Evolutionary conservation across 805 yeast genomes (phyloP).

Genomic region (Wickerhamomyces sydowiorum): DNA sequence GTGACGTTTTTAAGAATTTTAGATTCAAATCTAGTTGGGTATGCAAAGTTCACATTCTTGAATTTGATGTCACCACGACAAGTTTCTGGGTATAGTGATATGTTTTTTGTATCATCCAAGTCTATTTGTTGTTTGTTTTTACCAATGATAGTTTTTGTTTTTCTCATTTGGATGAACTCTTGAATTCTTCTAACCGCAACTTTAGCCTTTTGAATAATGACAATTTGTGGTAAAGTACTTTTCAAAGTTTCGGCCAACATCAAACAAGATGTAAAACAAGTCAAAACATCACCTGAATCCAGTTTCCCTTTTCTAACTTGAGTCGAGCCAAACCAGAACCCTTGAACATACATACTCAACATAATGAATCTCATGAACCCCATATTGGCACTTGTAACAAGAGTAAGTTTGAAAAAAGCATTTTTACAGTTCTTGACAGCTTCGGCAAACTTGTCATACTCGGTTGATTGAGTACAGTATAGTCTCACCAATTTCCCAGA

Average conservation of each 20-base stretch:
- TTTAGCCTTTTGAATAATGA: slow-evolving; percentile 62
- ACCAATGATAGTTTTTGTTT: slow-evolving; percentile 5
- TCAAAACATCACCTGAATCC: slow-evolving; percentile 59
- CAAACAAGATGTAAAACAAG: slow-evolving; percentile 80
- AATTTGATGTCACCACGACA: slow-evolving; percentile 50
- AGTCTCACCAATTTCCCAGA: slow-evolving; percentile 57
- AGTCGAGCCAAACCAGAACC: slow-evolving; percentile 84
- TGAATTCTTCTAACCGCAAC: slow-evolving; percentile 56
- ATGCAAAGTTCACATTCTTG: slow-evolving; percentile 52
- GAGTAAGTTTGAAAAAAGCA: slow-evolving; percentile 38
- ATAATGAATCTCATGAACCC: slow-evolving; percentile 53
- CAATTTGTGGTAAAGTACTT: slow-evolving; percentile 48
- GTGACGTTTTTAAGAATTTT: slow-evolving; percentile 42
- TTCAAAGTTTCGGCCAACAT: slow-evolving; percentile 60
- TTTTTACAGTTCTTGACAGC: slow-evolving; percentile 26
- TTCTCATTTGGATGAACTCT: slow-evolving; percentile 27
- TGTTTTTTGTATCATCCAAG: slow-evolving; percentile 9
- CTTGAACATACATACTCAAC: slow-evolving; percentile 79
- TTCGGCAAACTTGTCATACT: slow-evolving; percentile 36
- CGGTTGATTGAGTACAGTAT: slow-evolving; percentile 51
- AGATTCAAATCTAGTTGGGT: slow-evolving; percentile 48
- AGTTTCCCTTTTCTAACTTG: slow-evolving; percentile 49
- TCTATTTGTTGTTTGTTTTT: slow-evolving; percentile 7
- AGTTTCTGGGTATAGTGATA: slow-evolving; percentile 17
- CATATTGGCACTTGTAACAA: slow-evolving; percentile 48